These are phyloP conservation scores for Penicillium lividum DNA, from an alignment of 495 filamentous ascomycete genomes.

Conservation along the genomic window DNA sequence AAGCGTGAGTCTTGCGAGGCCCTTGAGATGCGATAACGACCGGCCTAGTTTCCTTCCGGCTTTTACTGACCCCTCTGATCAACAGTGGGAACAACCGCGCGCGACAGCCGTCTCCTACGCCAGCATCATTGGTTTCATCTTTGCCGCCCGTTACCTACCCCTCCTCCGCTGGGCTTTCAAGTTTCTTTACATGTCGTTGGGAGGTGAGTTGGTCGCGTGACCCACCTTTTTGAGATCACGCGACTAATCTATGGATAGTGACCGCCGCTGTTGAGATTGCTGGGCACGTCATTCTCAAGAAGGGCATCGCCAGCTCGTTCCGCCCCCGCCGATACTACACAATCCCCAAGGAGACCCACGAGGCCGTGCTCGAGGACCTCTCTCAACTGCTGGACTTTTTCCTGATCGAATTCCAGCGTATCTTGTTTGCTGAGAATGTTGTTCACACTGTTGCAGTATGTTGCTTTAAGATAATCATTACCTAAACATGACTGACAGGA, in stretches of 20 bases:
- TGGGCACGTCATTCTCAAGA: slow-evolving; percentile 73
- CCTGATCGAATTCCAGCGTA: slow-evolving; percentile 91
- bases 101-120: slow-evolving; percentile 85
- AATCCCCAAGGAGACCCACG: slow-evolving; percentile 79
- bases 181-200: slow-evolving; percentile 68
- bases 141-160: slow-evolving; percentile 86
- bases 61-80: slow-evolving; percentile 29
- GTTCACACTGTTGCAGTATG: slow-evolving; percentile 77
- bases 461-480: slow-evolving; percentile 3
- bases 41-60: not conserved
- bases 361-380: slow-evolving; percentile 76
- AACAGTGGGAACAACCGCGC: slow-evolving; percentile 68
- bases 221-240: not conserved
- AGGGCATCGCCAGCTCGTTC: slow-evolving; percentile 81
- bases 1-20: slow-evolving; percentile 51
- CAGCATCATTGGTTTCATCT: slow-evolving; percentile 74
- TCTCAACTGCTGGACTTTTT: slow-evolving; percentile 97
- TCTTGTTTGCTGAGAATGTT: slow-evolving; percentile 93
- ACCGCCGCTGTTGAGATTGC: slow-evolving; percentile 76
- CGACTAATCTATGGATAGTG: slow-evolving; percentile 39
- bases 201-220: slow-evolving; percentile 51
- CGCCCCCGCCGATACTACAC: slow-evolving; percentile 92
- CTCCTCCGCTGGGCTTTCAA: slow-evolving; percentile 88
- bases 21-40: not conserved
- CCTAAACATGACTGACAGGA: slow-evolving; percentile 23